Conservation (phyloP, 2,329 filamentous ascomycete species). For the Gliomastix tumulicola region DNA sequence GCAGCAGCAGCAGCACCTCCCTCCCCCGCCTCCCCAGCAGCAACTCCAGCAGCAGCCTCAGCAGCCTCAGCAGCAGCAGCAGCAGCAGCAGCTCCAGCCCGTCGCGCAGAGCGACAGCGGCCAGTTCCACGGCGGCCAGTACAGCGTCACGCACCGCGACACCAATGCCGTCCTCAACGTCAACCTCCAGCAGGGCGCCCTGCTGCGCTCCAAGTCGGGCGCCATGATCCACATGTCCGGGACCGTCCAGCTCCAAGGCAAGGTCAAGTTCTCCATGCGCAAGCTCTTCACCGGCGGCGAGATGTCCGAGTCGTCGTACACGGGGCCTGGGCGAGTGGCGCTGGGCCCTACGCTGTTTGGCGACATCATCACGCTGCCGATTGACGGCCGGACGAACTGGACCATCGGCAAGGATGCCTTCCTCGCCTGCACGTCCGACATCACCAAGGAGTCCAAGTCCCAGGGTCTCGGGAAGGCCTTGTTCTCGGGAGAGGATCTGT, state of each 20-base stretch:
- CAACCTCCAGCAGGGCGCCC: conserved; percentile 7
- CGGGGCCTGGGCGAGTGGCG: conserved; percentile 7
- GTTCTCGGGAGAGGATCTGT: conserved; percentile 12
- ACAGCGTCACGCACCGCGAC: conserved; percentile 8
- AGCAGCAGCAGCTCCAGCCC: conserved; percentile 1
- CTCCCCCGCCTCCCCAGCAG: conserved; percentile 2
- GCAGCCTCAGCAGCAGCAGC: conserved; percentile 3
- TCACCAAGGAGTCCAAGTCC: conserved; percentile 9
- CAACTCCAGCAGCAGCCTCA: conserved; percentile 3
- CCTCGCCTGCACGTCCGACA: conserved; percentile 10
- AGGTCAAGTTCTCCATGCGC: conserved; percentile 11
- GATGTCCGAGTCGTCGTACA: conserved; percentile 10
- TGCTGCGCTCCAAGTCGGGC: conserved; percentile 8
- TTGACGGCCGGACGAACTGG: conserved; percentile 9
- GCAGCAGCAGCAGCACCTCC: conserved; percentile 2
- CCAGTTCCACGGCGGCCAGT: conserved; percentile 9
- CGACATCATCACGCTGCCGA: conserved; percentile 10
- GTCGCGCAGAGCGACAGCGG: conserved; percentile 3
- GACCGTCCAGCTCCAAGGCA: conserved; percentile 9
- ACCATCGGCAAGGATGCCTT: conserved; percentile 10
- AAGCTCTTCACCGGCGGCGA: conserved; percentile 10
- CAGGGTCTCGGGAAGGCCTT: conserved; percentile 11
- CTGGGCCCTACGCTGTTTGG: conserved; percentile 11
- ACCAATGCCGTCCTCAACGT: conserved; percentile 10
- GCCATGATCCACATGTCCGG: conserved; percentile 12